A percentile compares a stretch with the other conserved stretches of the same genome.
Conservation (phyloP, 1,284 basidiomycete genomes). For the Ceratobasidium papillatum region DNA sequence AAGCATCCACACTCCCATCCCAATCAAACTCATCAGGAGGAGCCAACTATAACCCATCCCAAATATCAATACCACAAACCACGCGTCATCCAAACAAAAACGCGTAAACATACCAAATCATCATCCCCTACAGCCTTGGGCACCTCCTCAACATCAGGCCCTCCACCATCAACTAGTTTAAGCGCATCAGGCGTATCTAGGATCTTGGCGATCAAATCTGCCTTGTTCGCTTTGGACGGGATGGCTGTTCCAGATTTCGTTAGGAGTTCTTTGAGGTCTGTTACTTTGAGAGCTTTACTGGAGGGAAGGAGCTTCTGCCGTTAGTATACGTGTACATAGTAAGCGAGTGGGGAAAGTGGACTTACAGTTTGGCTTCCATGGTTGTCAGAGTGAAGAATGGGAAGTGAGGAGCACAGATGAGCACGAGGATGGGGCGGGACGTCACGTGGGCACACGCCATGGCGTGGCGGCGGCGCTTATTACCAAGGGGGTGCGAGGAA, state of each 20-base stretch:
- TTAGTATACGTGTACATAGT: constrained; percentile 42
- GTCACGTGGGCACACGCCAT: not conserved
- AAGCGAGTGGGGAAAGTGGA: constrained; percentile 26
- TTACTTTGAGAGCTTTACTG: constrained; percentile 73
- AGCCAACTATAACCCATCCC: constrained; percentile 11
- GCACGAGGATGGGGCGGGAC: not conserved
- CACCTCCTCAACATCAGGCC: constrained; percentile 51
- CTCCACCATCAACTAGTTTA: constrained; percentile 57
- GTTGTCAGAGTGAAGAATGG: constrained; percentile 42
- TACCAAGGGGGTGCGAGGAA: too few species aligned
- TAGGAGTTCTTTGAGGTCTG: constrained; percentile 72
- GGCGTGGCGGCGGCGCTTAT: constrained; percentile 3
- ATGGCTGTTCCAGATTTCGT: constrained; percentile 59
- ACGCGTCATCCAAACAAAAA: constrained; percentile 48
- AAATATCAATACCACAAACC: constrained; percentile 49
- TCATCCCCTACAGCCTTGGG: constrained; percentile 41
- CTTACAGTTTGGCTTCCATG: constrained; percentile 64
- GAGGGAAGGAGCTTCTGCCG: not conserved
- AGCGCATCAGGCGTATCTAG: constrained; percentile 62
- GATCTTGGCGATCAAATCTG: constrained; percentile 71
- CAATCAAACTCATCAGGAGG: constrained; percentile 41
- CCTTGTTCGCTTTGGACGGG: constrained; percentile 68
- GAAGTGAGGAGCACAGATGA: not conserved
- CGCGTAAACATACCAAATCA: constrained; percentile 45
- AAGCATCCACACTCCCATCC: constrained; percentile 6